Conservation (phyloP, 2,329 filamentous ascomycete genomes). For the Raffaelea albimanens region DNA sequence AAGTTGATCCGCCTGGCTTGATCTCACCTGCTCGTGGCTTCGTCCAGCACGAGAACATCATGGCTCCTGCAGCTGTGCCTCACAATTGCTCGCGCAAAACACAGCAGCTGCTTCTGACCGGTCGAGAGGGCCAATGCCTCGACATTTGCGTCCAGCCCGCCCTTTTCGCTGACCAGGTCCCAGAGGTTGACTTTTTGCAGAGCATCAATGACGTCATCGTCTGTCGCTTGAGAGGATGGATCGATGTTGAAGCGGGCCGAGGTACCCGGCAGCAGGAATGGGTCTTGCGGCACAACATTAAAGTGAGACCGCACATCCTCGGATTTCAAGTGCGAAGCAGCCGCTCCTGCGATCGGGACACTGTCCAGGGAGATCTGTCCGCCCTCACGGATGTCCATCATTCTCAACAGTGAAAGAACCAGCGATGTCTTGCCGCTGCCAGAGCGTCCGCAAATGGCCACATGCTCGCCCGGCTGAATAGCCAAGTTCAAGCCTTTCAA, state of each 20-base stretch:
- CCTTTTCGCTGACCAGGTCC: slow-evolving; percentile 26
- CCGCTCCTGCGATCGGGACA: neutral
- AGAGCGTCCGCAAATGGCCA: slow-evolving; percentile 5
- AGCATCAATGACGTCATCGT: slow-evolving; percentile 32
- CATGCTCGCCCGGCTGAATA: neutral
- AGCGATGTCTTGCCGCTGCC: slow-evolving; percentile 3
- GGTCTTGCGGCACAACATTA: slow-evolving; percentile 39
- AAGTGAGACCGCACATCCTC: slow-evolving; percentile 16
- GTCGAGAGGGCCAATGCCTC: slow-evolving; percentile 24
- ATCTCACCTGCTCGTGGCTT: slow-evolving; percentile 31
- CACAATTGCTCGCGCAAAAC: slow-evolving; percentile 28
- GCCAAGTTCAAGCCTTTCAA: neutral
- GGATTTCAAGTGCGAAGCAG: neutral
- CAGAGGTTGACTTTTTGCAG: slow-evolving; percentile 38
- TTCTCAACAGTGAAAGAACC: neutral
- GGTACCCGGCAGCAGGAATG: slow-evolving; percentile 37
- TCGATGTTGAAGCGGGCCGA: slow-evolving; percentile 38
- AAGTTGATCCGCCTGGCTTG: too few relatives aligned
- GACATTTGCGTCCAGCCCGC: slow-evolving; percentile 27
- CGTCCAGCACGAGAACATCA: slow-evolving; percentile 26
- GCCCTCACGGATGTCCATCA: neutral
- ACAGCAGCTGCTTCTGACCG: slow-evolving; percentile 36
- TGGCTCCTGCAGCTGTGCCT: slow-evolving; percentile 15
- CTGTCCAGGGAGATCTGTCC: neutral
- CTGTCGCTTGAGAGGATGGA: slow-evolving; percentile 25